Conservation (phyloP, 352 stramenopile genomes). For the Phytophthora fragariae region DNA sequence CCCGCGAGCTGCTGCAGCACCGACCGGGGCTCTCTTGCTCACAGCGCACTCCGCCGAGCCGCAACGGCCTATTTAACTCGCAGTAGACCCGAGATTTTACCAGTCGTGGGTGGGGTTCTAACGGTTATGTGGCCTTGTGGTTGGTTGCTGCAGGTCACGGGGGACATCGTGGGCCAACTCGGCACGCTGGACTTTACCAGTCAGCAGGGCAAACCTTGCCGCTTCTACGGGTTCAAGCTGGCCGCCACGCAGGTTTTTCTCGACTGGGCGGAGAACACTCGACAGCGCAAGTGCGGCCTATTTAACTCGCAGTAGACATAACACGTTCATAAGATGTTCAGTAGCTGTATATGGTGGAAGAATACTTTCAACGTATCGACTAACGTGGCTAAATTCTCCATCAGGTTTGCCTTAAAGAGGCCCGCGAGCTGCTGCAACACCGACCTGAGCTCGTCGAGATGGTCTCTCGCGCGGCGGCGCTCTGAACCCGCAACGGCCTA, state of each 20-base stretch:
- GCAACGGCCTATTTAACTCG: too few species aligned
- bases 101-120: background rate
- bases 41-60: too few species aligned
- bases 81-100: too few species aligned
- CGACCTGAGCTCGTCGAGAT: constrained; percentile 59
- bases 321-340: constrained; percentile 18
- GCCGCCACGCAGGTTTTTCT: constrained; percentile 47
- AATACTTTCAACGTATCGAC: too few species aligned
- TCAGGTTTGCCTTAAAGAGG: constrained; percentile 47
- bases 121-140: background rate
- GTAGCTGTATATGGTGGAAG: background rate
- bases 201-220: constrained; percentile 53
- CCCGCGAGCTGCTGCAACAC: constrained; percentile 33
- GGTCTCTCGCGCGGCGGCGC: constrained; percentile 37
- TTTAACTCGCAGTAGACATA: constrained; percentile 18
- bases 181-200: constrained; percentile 60
- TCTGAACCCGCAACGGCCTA: constrained; percentile 12
- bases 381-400: background rate
- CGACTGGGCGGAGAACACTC: constrained; percentile 66
- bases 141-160: constrained; percentile 43
- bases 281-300: constrained; percentile 31
- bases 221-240: constrained; percentile 62
- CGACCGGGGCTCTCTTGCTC: constrained; percentile 41
- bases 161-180: constrained; percentile 48
- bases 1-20: constrained; percentile 32